Evolutionary conservation across 2,329 filamentous ascomycete species (phyloP), one percentile per base, ranked within the genome.

Genomic region (Bertia moriformis): DNA sequence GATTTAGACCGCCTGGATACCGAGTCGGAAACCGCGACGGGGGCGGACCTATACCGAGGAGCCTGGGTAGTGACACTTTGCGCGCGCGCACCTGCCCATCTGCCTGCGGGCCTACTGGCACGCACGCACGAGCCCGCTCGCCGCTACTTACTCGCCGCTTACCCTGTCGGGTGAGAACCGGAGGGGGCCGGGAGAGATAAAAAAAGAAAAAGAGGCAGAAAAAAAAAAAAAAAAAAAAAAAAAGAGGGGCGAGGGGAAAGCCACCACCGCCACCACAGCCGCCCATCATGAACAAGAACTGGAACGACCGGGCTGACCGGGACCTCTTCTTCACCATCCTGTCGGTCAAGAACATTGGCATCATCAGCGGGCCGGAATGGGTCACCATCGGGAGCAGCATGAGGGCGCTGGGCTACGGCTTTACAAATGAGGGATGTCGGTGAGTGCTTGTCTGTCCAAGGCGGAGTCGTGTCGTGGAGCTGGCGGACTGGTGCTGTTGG

Each of bases 371-470:
- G 42, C 57, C 61, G 14, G 72, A 77, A 71, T 77, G 72, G 72
- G 68, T 63, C 19, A 71, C 65, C 29, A 76, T 77, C 48, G 72
- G 72, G 44, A 71, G 71, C 52, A 63, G 71, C 44, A 76, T 77
- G 72, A 63, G 72, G 43, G 55, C 57, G 24, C 49, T 74, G 41
- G 71, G 72, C 40, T 76, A 77, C 48, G 69, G 70, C 54, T 76
- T 77, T 53, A 76, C 72, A 14, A 76, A 77, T 59, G 71, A 77
- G 51, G 72, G 72, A 47, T 76, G 72, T 47, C 69, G 72, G 71
- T 76, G 59, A 59, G 71, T 67, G 38, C 38, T 39, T 35, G 24
- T 29, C 24, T 12, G 12, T 29, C 24, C 12, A 12, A n/a, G n/a
- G 12, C 24, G 12, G 24, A 12, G 12, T 29, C 24, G 12, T 29